Conservation (phyloP, 805 yeast genomes). For the Yarrowia sp. region DNA sequence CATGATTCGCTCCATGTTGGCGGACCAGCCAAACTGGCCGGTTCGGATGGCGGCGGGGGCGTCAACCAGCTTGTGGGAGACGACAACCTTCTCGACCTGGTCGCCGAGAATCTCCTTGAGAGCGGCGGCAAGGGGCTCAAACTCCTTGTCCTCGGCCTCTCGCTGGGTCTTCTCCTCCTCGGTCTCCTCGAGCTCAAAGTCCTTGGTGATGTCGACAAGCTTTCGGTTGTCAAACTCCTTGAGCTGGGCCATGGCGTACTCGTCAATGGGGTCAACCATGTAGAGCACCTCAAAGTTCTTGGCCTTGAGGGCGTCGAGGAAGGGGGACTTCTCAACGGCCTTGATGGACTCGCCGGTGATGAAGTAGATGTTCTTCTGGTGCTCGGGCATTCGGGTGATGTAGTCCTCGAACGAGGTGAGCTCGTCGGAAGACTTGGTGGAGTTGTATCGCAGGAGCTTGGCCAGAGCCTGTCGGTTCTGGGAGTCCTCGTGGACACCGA, state of each 20-base stretch:
- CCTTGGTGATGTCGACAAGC: slow-evolving; percentile 96
- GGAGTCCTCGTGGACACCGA: slow-evolving; percentile 98
- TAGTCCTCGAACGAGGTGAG: slow-evolving; percentile 92
- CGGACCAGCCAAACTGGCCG: slow-evolving; percentile 99
- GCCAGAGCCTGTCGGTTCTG: slow-evolving; percentile 96
- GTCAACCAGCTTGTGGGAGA: slow-evolving; percentile 93
- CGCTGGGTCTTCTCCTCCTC: slow-evolving; percentile 95
- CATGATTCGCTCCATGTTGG: slow-evolving; percentile 99
- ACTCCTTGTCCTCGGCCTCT: slow-evolving; percentile 90
- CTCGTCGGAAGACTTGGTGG: slow-evolving; percentile 94
- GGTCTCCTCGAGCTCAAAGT: slow-evolving; percentile 92
- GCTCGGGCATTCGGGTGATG: slow-evolving; percentile 99
- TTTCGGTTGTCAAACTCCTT: slow-evolving; percentile 99
- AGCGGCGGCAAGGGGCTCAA: slow-evolving; percentile 90
- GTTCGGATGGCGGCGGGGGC: slow-evolving; percentile 99
- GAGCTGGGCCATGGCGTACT: slow-evolving; percentile 98
- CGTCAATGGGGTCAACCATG: slow-evolving; percentile 99
- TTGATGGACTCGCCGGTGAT: slow-evolving; percentile 98
- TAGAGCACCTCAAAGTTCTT: slow-evolving; percentile 97
- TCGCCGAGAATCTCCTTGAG: slow-evolving; percentile 97
- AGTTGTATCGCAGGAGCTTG: slow-evolving; percentile 93
- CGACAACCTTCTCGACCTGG: slow-evolving; percentile 98
- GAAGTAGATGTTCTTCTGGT: slow-evolving; percentile 98
- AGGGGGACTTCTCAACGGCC: slow-evolving; percentile 98
- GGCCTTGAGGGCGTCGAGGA: slow-evolving; percentile 97